These are phyloP conservation scores for Bullera alba DNA, from an alignment of 768 basidiomycete species.

Conservation along the genomic window DNA sequence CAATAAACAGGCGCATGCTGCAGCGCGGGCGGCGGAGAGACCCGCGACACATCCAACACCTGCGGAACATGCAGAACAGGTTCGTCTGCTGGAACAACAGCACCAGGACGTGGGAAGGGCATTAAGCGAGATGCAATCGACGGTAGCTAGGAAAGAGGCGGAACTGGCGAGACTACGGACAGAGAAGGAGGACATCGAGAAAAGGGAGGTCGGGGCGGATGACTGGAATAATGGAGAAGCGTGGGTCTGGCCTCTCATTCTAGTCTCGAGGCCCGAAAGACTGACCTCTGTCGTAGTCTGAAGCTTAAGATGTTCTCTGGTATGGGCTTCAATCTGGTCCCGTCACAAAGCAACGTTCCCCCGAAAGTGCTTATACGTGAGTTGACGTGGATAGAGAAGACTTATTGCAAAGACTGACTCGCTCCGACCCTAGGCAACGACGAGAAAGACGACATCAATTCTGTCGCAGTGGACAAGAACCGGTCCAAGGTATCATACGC, in stretches of 20 bases:
- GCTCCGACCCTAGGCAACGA: slow-evolving; percentile 27
- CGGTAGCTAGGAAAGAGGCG: slow-evolving; percentile 25
- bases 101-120: slow-evolving; percentile 23
- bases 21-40: slow-evolving; percentile 24
- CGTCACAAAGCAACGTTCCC: slow-evolving; percentile 9
- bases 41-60: slow-evolving; percentile 24
- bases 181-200: slow-evolving; percentile 27
- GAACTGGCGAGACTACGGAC: slow-evolving; percentile 23
- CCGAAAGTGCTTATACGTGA: slow-evolving; percentile 32
- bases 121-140: slow-evolving; percentile 29
- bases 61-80: slow-evolving; percentile 26
- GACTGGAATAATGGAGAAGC: slow-evolving; percentile 23
- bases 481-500: slow-evolving; percentile 30
- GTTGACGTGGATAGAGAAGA: slow-evolving; percentile 1
- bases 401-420: not conserved
- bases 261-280: not conserved
- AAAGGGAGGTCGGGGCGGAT: slow-evolving; percentile 22
- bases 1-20: slow-evolving; percentile 18
- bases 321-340: slow-evolving; percentile 26
- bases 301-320: slow-evolving; percentile 31
- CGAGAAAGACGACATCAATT: slow-evolving; percentile 28
- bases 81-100: slow-evolving; percentile 22
- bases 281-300: slow-evolving; percentile 12
- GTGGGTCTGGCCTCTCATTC: slow-evolving; percentile 14
- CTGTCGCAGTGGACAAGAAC: slow-evolving; percentile 22